Conservation (phyloP, 1,139 yeast genomes). For the Ogataea hybrid region DNA sequence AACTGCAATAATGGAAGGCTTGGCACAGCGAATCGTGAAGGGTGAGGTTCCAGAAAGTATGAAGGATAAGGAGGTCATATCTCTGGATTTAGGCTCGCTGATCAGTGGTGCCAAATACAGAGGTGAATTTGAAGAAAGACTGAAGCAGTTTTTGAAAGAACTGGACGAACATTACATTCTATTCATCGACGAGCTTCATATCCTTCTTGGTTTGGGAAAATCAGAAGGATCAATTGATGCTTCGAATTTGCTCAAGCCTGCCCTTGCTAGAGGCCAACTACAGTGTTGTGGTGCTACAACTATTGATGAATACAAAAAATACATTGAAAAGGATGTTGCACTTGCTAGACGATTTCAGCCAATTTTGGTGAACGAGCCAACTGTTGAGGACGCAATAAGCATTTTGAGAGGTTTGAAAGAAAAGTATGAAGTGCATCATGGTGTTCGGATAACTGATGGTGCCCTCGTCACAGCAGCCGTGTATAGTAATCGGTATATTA, state of each 20-base stretch:
- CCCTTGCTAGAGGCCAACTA: constrained; percentile 86
- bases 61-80: constrained; percentile 77
- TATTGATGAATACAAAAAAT: constrained; percentile 88
- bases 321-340: constrained; percentile 95
- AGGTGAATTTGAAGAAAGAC: constrained; percentile 93
- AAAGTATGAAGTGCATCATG: constrained; percentile 94
- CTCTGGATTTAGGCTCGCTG: constrained; percentile 84
- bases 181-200: constrained; percentile 91
- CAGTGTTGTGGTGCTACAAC: constrained; percentile 98
- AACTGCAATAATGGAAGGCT: constrained; percentile 93
- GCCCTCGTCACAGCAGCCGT: constrained; percentile 95
- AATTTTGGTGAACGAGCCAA: constrained; percentile 84
- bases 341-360: constrained; percentile 95
- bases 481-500: constrained; percentile 84
- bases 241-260: constrained; percentile 88
- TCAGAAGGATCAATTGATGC: constrained; percentile 97
- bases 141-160: constrained; percentile 81
- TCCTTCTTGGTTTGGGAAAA: constrained; percentile 88
- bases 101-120: constrained; percentile 94
- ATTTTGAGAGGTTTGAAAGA: constrained; percentile 92
- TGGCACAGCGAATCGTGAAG: constrained; percentile 86
- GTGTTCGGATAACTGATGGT: constrained; percentile 92
- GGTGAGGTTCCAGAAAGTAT: constrained; percentile 95
- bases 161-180: constrained; percentile 78
- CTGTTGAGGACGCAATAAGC: constrained; percentile 87